Base-by-base conservation (phyloP, 1,139 yeast species). In the Nakaseomyces sp. region DNA sequence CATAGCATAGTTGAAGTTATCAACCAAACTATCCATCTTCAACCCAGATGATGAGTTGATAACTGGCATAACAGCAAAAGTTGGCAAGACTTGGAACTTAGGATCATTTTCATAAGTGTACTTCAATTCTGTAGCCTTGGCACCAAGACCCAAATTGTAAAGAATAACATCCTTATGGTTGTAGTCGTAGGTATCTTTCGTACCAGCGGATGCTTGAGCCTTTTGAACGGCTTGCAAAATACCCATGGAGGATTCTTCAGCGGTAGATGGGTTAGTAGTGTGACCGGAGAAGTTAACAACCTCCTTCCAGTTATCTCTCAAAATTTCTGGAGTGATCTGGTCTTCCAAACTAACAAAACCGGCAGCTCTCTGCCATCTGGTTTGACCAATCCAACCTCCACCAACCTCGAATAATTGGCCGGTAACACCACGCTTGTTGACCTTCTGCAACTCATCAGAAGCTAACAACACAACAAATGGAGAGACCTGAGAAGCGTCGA, bases 331-430 rank as follows among this genome's bases (percentile, higher is more conserved):
- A 22, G 80, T 68, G 47, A 69, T 68, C 30, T 69, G 69, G 36
- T 74, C 79, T 45, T 68, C 71, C 40, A 65, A 60, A 47, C 80
- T 74, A 15, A 83, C 87, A 45, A 79, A 82, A 55, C 97, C 97
- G 53, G 79, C 79, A 46, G 95, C 81, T 66, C 96, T 79, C 69
- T 89, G 95, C 93, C 94, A 88, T 71, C 97, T 78, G 45, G 96
- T 88, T 67, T 78, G 77, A 58, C 95, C 96, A 55, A 85, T 73
- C 96, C 96, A 91, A 45, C 96, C 97, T 53, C 93, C 95, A 43
- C 88, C 89, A 50, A 76, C 74, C 66, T 81, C 89, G 58, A 71
- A 81, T 50, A 81, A 64, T 56, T 78, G 77, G 43, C 93, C 94
- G 37, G 77, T 74, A 37, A 71, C 70, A 38, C 58, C 56, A 15